These are phyloP conservation scores for Metschnikowia matae DNA, from an alignment of 805 yeast genomes.

Conservation along the genomic window DNA sequence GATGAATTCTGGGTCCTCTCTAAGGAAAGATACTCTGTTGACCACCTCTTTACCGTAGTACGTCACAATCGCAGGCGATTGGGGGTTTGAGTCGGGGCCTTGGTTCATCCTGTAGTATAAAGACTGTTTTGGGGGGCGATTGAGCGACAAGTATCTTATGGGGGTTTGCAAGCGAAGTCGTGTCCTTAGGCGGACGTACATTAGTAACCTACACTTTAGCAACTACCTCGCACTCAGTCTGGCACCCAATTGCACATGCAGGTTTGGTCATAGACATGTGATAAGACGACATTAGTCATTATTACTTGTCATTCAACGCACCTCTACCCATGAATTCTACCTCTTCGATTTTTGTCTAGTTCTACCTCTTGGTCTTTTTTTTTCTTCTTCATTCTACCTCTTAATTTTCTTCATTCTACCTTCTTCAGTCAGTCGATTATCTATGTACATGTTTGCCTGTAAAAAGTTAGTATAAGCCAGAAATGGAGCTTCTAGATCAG, in stretches of 20 bases:
- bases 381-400: not conserved
- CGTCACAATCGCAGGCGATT: constrained; percentile 13
- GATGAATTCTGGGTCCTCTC: constrained; percentile 54
- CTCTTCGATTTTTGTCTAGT: no score
- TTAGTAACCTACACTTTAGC: constrained; percentile 1
- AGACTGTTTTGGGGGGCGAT: not conserved
- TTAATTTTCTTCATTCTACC: not conserved
- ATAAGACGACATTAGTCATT: no score
- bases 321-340: no score
- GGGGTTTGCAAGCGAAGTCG: not conserved
- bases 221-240: constrained; percentile 1
- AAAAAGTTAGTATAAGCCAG: constrained; percentile 9
- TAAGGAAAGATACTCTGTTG: constrained; percentile 60
- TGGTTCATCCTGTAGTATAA: constrained; percentile 13
- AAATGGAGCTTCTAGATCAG: constrained; percentile 11
- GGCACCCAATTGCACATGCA: not conserved
- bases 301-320: no score
- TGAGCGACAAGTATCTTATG: not conserved
- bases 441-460: constrained; percentile 10
- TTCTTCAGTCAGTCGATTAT: not conserved
- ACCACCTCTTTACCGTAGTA: constrained; percentile 51
- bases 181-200: constrained; percentile 2
- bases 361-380: no score
- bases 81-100: constrained; percentile 1
- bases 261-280: not conserved